Evolutionary conservation across 805 yeast genomes (phyloP), one percentile per base, ranked within the genome.

Genomic region (Komagataella populi): DNA sequence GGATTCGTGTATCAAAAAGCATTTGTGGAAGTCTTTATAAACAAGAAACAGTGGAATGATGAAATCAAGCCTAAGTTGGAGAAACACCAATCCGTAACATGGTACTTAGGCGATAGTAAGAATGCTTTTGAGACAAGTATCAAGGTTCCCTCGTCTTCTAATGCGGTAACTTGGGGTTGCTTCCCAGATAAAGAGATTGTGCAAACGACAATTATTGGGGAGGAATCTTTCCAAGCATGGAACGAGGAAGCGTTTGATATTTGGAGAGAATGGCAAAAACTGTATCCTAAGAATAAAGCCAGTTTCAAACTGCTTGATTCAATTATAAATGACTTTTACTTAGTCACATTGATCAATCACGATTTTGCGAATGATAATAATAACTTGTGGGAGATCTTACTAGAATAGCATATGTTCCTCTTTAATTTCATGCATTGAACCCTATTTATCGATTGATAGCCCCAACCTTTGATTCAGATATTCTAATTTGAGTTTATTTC

Each of bases 91-190:
- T 70, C 71, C 20, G 74, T 87, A 16, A 83, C 90, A 18, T 91
- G 81, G 66, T 91, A 84, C 63, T 74, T 80, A 23, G 89, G 93
- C 44, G 88, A 83, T 63, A 65, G 78, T 7, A 59, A 67, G 6
- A 83, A 83, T 1, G 59, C 66, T 7, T 81, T 87, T 55, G 70
- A 72, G 24, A 77, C 93, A 2, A 88, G 84, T 58, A 67, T 83
- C 60, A 71, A 72, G 1, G 63, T 70, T 1, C 72, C 68, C 14
- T 30, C 8, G n/a, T 67, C 78, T 39, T 81, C 88, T 47, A 84
- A 83, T 56, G 96, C 93, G 23, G 95, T 93, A 6, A 93, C 99
- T 1, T 93, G 99, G 99, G 99, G 98, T 55, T 96, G 86, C 2
- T 91, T 93, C 74, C 95, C 95, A 6, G 83, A 83, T 65, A 79